Base-by-base conservation (phyloP, 2,329 filamentous ascomycete genomes). In the Colletotrichum graminicola region DNA sequence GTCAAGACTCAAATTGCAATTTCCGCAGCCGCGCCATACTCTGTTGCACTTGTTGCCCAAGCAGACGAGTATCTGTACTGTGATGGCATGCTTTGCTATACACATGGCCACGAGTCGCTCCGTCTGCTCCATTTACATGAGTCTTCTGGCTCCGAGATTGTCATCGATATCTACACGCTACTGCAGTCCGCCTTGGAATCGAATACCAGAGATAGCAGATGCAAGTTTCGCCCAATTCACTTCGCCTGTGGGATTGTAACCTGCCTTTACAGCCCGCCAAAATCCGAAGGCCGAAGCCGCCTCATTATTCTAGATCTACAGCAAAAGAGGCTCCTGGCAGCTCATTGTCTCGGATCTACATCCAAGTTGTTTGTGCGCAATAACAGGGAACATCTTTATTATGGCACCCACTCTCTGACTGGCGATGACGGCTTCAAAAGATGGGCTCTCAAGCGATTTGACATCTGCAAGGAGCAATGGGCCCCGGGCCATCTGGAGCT, bases 321-420 rank as follows among this genome's bases (percentile, higher is more conserved):
- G 14, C 32, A 71, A 23, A 75, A 76, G 64, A 76, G 77, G 6
- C 73, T 90, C 21, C 75, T 88, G 2, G 78, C 85, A 16, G 79
- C 77, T 18, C 77, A 78, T 41, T 80, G 67, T 57, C 79, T 90
- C 51, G 76, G 81, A 21, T 86, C 85, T 34, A 83, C 82, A 2
- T 81, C 84, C 36, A 90, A 87, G 71, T 80, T 94, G 1, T 93
- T 94, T 77, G 91, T 92, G 3, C 87, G 92, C 12, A 92, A 93
- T 73, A 89, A 89, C 70, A 75, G 78, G 1, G 76, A 84, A 1
- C 90, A 88, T 77, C 82, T 94, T 3, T 92, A 91, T 76, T 92
- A 89, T 74, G 92, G 91, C 5, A 91, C 89, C 0, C 88, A 90
- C 77, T 90, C 87, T 0, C 85, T 85, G 8, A 76, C 82, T 4